Conservation (phyloP, 73 alveolate genomes). For the Stentor coeruleus region DNA sequence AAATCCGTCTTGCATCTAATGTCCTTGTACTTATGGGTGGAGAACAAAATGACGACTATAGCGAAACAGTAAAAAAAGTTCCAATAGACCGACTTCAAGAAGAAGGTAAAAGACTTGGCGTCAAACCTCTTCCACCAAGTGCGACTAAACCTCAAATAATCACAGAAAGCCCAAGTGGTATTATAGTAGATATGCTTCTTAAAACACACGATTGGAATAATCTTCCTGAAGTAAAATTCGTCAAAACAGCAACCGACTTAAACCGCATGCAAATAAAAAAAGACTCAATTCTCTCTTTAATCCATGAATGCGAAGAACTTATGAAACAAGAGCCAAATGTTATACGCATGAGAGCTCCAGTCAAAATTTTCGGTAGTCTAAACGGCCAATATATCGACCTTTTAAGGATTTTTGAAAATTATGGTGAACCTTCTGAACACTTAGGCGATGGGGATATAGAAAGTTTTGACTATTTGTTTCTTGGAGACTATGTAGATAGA, state of each 20-base stretch:
- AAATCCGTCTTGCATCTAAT: conserved; percentile 42
- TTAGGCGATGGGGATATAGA: conserved; percentile 78
- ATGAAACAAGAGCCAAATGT: conserved; percentile 41
- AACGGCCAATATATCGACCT: conserved; percentile 91
- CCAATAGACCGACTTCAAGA: conserved; percentile 72
- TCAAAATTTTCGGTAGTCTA: conserved; percentile 87
- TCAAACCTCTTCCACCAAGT: conserved; percentile 41
- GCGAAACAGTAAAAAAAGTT: conserved; percentile 53
- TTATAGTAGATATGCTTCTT: conserved; percentile 37
- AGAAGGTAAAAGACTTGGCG: conserved; percentile 76
- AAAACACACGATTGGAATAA: conserved; percentile 54
- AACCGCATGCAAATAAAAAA: conserved; percentile 44
- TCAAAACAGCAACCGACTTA: conserved; percentile 45
- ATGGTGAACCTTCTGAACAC: conserved; percentile 87
- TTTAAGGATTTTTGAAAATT: conserved; percentile 91
- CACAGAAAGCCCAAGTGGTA: conserved; percentile 45
- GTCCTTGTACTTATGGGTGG: conserved; percentile 30
- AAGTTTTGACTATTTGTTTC: conserved; percentile 83
- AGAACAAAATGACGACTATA: conserved; percentile 41
- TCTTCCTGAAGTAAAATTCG: too few relatives aligned
- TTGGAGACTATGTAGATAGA: conserved; percentile 93
- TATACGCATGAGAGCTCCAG: conserved; percentile 85
- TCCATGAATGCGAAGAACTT: conserved; percentile 26
- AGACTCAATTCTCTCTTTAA: conserved; percentile 49
- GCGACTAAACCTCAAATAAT: conserved; percentile 57